Base-by-base conservation (phyloP, 2,329 filamentous ascomycete species). In the Aspergillus awamori region DNA sequence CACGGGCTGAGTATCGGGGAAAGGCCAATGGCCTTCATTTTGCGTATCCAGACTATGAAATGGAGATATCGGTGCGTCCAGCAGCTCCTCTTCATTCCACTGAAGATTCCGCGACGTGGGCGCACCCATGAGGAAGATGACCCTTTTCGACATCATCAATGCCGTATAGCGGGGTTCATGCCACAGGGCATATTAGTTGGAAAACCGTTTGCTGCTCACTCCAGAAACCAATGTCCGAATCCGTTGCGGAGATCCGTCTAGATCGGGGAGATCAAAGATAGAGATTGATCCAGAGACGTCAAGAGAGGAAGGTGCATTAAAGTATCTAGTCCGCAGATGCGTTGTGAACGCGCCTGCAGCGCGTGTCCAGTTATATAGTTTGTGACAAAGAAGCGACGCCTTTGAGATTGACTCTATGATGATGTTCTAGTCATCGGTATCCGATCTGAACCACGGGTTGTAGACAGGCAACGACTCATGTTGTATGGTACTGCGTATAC, bases 41-140 rank as follows among this genome's bases (percentile, higher is more conserved):
- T 26, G 53, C 43, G 20, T 51, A 11, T 69, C 52, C 11, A 58
- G 28, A 24, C 56, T 57, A 13, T 67, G 57, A 33, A 77, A 77
- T 28, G 75, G 75, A 20, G 64, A 65, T 38, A 81, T 70, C 60
- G 83, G 84, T 11, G 72, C 70, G 7, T 80, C 69, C 17, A 87
- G 75, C 41, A 91, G 80, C n/a, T 72, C 68, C 1, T 75, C 67
- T 11, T 83, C 72, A 49, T 81, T 73, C 84, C 88, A 90, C 43
- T 82, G 74, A 22, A 92, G 79, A 24, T 78, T 75, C 8, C 75
- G 76, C 30, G 77, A 71, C 36, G 82, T 75, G 2, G 89, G 89
- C n/a, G 89, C 87, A 24, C 89, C 89, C 57, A 83, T 81, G 58
- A 88, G 75, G 62, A 86, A 80, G 57, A 86, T 81, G 67, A 69